A percentile compares a stretch with the other conserved stretches of the same genome.
Conservation (phyloP, 2,329 filamentous ascomycete genomes). For the Corniculantispora saksenae region DNA sequence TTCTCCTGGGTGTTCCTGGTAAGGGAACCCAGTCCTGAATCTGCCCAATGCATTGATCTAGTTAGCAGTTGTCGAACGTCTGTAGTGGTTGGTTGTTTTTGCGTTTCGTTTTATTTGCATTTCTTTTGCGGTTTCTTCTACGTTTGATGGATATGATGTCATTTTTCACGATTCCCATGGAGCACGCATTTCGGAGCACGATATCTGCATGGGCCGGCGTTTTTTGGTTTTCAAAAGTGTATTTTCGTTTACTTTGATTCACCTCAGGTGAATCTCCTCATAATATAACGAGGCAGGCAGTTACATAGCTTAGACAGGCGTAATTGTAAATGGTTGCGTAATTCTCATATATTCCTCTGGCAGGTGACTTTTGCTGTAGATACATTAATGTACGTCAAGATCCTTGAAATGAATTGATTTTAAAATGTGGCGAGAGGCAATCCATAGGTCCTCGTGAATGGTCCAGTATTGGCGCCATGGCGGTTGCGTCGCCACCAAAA, state of each 20-base stretch:
- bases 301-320: slow-evolving; percentile 20
- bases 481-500: slow-evolving; percentile 11
- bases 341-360: not conserved
- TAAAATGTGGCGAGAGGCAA: no score
- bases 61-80: slow-evolving; percentile 7
- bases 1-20: slow-evolving; percentile 16
- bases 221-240: slow-evolving; percentile 13
- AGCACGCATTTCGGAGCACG: slow-evolving; percentile 18
- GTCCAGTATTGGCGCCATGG: no score
- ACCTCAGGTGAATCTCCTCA: slow-evolving; percentile 13
- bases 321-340: slow-evolving; percentile 16
- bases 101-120: not conserved
- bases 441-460: no score
- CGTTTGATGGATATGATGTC: not conserved
- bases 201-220: slow-evolving; percentile 15
- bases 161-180: slow-evolving; percentile 16
- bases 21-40: slow-evolving; percentile 8
- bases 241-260: slow-evolving; percentile 12
- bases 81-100: slow-evolving; percentile 1
- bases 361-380: not conserved
- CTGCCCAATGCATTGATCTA: slow-evolving; percentile 14
- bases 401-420: no score
- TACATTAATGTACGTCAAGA: no score
- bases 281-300: slow-evolving; percentile 21
- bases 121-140: not conserved